Evolutionary conservation across 2,329 filamentous ascomycete species (phyloP).

Genomic region (Penicillium griseofulvum): DNA sequence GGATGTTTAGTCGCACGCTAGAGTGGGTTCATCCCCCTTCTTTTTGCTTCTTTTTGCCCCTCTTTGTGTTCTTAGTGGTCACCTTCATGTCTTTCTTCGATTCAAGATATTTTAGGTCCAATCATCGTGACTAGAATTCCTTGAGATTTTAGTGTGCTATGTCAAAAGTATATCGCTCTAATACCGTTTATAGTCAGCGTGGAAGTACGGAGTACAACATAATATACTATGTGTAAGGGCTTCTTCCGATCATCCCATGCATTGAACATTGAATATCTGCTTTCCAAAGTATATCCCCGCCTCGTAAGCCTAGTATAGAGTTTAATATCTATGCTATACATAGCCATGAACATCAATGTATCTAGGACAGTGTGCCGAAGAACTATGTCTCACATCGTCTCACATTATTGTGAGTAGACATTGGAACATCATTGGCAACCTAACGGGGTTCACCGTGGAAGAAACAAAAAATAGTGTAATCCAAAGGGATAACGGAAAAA

Average conservation of each 20-base stretch:
- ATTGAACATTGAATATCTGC: not conserved
- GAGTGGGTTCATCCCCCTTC: not conserved
- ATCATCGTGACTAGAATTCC: not conserved
- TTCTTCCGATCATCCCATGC: not conserved
- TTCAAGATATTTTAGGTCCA: not conserved
- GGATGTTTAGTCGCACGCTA: conserved; percentile 5
- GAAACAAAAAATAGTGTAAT: too few species aligned
- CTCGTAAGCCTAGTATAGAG: not conserved
- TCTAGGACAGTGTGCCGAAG: not conserved
- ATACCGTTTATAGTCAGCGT: not conserved
- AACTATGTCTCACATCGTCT: not conserved
- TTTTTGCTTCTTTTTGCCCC: conserved; percentile 4
- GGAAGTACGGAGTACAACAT: not conserved
- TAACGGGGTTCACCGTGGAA: not conserved
- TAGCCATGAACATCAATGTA: not conserved
- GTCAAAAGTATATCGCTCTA: not conserved
- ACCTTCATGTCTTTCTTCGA: conserved; percentile 1
- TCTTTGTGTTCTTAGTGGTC: not conserved
- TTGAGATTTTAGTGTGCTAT: not conserved
- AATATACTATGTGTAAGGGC: not conserved
- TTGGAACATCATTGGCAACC: not conserved
- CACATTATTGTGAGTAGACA: not conserved
- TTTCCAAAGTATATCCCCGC: not conserved
- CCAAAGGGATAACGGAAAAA: too few species aligned
- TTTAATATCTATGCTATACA: not conserved